phyloP scores from a whole-genome alignment of 352 stramenopile genomes.

The Globisporangium yorkense region DNA sequence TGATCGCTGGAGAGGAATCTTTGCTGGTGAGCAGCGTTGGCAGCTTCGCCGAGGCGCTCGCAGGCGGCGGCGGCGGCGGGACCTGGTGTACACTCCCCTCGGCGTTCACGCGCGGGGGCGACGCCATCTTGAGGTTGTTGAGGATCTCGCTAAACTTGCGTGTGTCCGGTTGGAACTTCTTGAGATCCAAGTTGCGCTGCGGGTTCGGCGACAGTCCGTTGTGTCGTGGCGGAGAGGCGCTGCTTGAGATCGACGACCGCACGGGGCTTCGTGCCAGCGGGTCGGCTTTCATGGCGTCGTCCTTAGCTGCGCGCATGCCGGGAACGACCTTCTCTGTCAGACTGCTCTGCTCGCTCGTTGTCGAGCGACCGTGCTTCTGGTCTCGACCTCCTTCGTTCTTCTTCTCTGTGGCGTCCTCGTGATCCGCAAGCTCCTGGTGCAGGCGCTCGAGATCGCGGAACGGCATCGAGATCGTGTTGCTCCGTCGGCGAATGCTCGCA shows the following conservation, averaged over 20 bases:
- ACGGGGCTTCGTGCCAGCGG: conserved; percentile 5
- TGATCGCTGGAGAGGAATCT: conserved; percentile 8
- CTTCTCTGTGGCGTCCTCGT: conserved; percentile 11
- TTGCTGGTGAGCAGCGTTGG: conserved; percentile 12
- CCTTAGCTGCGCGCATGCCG: neutral
- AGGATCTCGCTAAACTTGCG: conserved; percentile 75
- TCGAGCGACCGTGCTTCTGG: conserved; percentile 2
- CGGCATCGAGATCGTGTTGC: conserved; percentile 33
- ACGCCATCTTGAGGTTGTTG: conserved; percentile 58
- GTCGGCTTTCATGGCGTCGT: conserved; percentile 5
- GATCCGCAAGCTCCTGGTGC: conserved; percentile 23
- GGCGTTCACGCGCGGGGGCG: conserved; percentile 24
- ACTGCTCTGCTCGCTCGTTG: conserved; percentile 1
- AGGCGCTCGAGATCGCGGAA: conserved; percentile 27
- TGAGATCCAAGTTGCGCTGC: conserved; percentile 52
- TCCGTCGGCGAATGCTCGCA: conserved; percentile 15
- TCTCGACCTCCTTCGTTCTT: neutral
- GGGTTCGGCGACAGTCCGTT: conserved; percentile 3
- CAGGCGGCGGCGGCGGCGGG: conserved; percentile 23
- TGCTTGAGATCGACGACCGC: conserved; percentile 4
- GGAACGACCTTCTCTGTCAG: conserved; percentile 3
- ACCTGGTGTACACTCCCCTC: conserved; percentile 8
- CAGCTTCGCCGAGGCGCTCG: conserved; percentile 9
- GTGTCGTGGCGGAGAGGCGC: neutral
- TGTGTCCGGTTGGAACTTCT: conserved; percentile 68